phyloP scores from a whole-genome alignment of 2,329 filamentous ascomycete genomes.

The Ceratocystis colombiana region DNA sequence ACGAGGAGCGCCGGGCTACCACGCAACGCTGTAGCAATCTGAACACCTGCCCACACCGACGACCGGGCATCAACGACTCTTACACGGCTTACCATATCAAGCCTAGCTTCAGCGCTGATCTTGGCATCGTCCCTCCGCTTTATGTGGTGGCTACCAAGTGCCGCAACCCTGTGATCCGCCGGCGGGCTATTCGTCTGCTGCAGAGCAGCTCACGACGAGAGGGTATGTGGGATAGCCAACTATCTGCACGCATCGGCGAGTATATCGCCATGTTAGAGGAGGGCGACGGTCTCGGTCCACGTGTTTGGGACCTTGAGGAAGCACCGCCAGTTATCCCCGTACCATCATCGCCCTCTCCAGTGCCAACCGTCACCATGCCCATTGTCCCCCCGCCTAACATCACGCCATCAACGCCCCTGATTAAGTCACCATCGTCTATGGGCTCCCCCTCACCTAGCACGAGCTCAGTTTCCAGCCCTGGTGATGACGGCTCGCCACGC shows the following conservation, averaged over 20 bases:
- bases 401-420: not conserved
- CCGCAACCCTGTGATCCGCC: constrained; percentile 45
- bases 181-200: constrained; percentile 52
- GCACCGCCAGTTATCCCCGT: constrained; percentile 4
- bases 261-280: constrained; percentile 50
- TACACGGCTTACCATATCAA: constrained; percentile 45
- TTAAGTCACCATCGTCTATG: not conserved
- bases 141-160: constrained; percentile 59
- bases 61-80: constrained; percentile 34
- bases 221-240: constrained; percentile 59
- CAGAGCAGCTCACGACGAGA: constrained; percentile 51
- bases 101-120: constrained; percentile 52
- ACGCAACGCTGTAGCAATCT: constrained; percentile 39
- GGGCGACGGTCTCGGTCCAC: constrained; percentile 31
- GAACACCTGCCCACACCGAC: constrained; percentile 37
- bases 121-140: constrained; percentile 54
- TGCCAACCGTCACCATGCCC: not conserved
- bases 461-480: not conserved
- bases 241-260: constrained; percentile 45
- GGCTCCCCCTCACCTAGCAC: not conserved
- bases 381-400: not conserved
- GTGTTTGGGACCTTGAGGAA: constrained; percentile 16
- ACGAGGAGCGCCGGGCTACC: constrained; percentile 45
- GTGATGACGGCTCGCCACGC: not conserved
- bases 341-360: not conserved